These are phyloP conservation scores for Bisporella sp. DNA, from an alignment of 2,329 filamentous ascomycete species.

Conservation along the genomic window DNA sequence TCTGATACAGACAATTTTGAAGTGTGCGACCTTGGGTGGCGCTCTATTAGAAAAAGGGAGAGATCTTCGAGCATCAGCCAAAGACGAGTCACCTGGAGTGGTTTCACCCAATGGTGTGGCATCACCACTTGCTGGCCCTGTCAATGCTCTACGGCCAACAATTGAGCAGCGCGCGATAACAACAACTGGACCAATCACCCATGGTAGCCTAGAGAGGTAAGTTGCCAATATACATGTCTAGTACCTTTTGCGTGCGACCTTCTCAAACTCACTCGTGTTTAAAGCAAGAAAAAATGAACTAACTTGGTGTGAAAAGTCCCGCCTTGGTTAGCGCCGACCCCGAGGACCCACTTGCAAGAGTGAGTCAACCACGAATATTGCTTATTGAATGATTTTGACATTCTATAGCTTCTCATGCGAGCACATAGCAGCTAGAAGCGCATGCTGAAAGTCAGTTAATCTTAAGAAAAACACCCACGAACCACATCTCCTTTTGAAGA, in stretches of 20 bases:
- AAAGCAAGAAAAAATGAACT: too few species aligned
- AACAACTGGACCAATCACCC: slow-evolving; percentile 52
- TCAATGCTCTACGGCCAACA: slow-evolving; percentile 37
- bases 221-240: too few species aligned
- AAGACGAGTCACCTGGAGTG: slow-evolving; percentile 20
- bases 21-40: slow-evolving; percentile 87
- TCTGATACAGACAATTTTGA: slow-evolving; percentile 94
- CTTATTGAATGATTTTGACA: slow-evolving; percentile 12
- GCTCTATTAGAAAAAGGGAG: slow-evolving; percentile 72
- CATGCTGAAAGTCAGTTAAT: too few species aligned
- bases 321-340: slow-evolving; percentile 51
- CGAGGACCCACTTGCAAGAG: slow-evolving; percentile 40
- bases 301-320: slow-evolving; percentile 34
- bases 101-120: slow-evolving; percentile 12
- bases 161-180: slow-evolving; percentile 61
- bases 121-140: slow-evolving; percentile 5
- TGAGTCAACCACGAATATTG: slow-evolving; percentile 15
- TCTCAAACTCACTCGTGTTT: too few species aligned
- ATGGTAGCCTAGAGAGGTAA: slow-evolving; percentile 45
- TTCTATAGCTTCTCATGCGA: slow-evolving; percentile 26
- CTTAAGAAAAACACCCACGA: too few species aligned
- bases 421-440: slow-evolving; percentile 23
- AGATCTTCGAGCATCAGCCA: slow-evolving; percentile 39
- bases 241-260: too few species aligned
- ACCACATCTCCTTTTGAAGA: background rate